Evolutionary conservation across 768 basidiomycete genomes (phyloP).

Genomic region (Lentinus tigrinus): DNA sequence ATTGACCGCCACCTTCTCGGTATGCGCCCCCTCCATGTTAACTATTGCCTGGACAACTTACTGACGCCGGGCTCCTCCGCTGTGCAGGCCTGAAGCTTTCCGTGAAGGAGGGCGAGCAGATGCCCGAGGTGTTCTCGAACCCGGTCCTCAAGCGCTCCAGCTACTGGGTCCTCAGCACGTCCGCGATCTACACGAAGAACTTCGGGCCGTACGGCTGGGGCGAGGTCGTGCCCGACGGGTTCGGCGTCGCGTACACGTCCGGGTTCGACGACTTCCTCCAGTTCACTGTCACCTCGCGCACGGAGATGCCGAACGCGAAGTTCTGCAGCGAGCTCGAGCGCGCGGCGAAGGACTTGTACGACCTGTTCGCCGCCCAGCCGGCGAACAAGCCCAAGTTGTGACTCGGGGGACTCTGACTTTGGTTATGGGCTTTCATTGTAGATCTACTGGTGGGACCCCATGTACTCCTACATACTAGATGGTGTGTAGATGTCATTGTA

Average conservation of each 20-base stretch:
- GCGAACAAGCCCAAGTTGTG: constrained; percentile 10
- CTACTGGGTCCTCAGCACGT: constrained; percentile 89
- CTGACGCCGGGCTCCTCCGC: background rate
- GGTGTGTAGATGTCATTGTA: no score
- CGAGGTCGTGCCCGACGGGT: constrained; percentile 91
- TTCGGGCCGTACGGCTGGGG: constrained; percentile 92
- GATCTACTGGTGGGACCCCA: no score
- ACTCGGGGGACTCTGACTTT: background rate
- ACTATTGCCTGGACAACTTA: background rate
- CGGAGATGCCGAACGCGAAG: constrained; percentile 74
- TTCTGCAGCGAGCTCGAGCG: constrained; percentile 69
- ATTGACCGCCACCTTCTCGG: constrained; percentile 89
- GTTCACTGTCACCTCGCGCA: constrained; percentile 86
- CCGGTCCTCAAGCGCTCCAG: constrained; percentile 69
- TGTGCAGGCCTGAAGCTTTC: constrained; percentile 67
- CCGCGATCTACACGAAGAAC: constrained; percentile 83
- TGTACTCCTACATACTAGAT: no score
- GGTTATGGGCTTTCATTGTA: background rate
- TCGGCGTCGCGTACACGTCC: constrained; percentile 95
- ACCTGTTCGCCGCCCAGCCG: constrained; percentile 33
- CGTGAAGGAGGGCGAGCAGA: constrained; percentile 56
- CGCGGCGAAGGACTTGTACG: constrained; percentile 68
- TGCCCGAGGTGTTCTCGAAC: constrained; percentile 75
- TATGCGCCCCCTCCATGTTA: constrained; percentile 28
- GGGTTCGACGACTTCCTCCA: constrained; percentile 68